Conservation (phyloP, 208 protist species). For the Endotrypanum monterogeii region DNA sequence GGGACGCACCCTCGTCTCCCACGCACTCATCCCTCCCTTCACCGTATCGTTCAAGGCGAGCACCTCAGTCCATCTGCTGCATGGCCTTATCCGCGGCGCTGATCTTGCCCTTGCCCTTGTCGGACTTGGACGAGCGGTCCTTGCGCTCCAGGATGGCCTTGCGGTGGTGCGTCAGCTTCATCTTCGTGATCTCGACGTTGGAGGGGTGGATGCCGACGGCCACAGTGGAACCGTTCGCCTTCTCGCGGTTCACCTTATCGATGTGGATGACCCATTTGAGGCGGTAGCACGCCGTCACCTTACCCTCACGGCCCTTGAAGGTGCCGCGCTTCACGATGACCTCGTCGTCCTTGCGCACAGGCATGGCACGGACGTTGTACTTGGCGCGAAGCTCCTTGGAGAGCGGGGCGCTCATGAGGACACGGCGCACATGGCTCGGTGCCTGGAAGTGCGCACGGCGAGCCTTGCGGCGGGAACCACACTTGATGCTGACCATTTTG, state of each 20-base stretch:
- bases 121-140: constrained; percentile 84
- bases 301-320: constrained; percentile 97
- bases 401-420: constrained; percentile 98
- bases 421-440: constrained; percentile 95
- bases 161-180: constrained; percentile 98
- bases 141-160: constrained; percentile 96
- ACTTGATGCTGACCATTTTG: constrained; percentile 87
- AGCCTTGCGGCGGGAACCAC: constrained; percentile 94
- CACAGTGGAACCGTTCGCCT: constrained; percentile 94
- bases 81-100: constrained; percentile 91
- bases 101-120: constrained; percentile 94
- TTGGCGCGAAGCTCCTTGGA: constrained; percentile 99
- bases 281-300: constrained; percentile 98
- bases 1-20: not conserved
- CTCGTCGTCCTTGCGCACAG: constrained; percentile 99
- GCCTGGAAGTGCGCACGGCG: constrained; percentile 99
- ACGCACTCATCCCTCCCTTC: not conserved
- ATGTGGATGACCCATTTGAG: constrained; percentile 99
- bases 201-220: constrained; percentile 97
- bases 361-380: constrained; percentile 98
- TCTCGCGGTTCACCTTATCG: constrained; percentile 97
- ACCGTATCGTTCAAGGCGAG: not conserved
- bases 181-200: constrained; percentile 99
- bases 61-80: constrained; percentile 91
- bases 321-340: constrained; percentile 96